These are phyloP conservation scores for Escallonia herrerae DNA, from an alignment of 129 eudicot genomes.

Conservation along the genomic window DNA sequence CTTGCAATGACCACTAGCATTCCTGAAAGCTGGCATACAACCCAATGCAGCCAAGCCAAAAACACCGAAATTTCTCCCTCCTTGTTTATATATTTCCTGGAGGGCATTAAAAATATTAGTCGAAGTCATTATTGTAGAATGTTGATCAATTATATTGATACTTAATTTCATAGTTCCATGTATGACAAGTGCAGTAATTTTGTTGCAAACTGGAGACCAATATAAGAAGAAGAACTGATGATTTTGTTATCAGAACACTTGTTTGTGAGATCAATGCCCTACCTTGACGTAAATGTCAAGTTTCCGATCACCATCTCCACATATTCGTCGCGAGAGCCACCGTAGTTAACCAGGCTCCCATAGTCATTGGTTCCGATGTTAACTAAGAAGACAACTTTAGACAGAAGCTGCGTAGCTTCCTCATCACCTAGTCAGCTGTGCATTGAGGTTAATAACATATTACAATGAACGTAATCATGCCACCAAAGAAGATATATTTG, in stretches of 20 bases:
- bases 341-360: too few species aligned
- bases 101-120: conserved; percentile 13
- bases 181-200: background rate
- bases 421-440: too few species aligned
- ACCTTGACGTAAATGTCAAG: too few species aligned
- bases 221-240: background rate
- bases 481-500: too few species aligned
- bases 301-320: too few species aligned
- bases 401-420: too few species aligned
- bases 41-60: conserved; percentile 14
- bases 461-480: too few species aligned
- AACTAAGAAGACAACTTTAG: too few species aligned
- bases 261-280: too few species aligned
- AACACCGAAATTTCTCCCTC: conserved; percentile 28
- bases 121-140: background rate
- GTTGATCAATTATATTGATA: background rate
- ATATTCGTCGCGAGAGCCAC: too few species aligned
- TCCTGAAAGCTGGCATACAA: conserved; percentile 26
- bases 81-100: background rate
- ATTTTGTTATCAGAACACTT: background rate
- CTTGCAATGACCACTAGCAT: conserved; percentile 5
- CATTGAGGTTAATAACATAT: too few species aligned
- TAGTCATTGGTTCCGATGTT: too few species aligned
- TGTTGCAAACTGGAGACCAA: background rate
- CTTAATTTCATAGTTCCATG: background rate